Conservation (phyloP, 2,329 filamentous ascomycete genomes). For the Xylaria hypoxylon region DNA sequence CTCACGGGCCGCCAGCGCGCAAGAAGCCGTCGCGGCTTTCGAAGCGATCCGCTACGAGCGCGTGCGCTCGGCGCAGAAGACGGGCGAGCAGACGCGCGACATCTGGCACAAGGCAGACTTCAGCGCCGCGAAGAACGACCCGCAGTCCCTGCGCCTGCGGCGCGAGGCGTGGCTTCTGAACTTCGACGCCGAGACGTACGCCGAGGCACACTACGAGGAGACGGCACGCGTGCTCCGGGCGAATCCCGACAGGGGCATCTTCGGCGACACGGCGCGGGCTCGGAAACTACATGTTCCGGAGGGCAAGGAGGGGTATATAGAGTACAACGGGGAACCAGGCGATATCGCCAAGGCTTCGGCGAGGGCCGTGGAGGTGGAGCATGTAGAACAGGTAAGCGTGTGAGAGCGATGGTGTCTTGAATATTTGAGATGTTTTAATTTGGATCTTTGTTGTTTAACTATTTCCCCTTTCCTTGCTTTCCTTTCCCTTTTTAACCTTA, state of each 20-base stretch:
- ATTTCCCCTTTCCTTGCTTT: neutral
- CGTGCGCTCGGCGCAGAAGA: conserved; percentile 60
- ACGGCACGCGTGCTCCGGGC: conserved; percentile 43
- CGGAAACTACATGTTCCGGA: conserved; percentile 46
- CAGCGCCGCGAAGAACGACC: conserved; percentile 58
- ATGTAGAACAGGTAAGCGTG: no score
- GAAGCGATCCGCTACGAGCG: conserved; percentile 61
- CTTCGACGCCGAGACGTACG: conserved; percentile 62
- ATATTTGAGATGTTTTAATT: conserved; percentile 14
- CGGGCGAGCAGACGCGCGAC: conserved; percentile 59
- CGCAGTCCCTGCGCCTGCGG: conserved; percentile 57
- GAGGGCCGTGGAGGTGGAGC: conserved; percentile 1
- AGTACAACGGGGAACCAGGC: conserved; percentile 40
- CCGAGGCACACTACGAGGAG: conserved; percentile 54
- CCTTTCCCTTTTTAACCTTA: conserved; percentile 10
- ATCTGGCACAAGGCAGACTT: conserved; percentile 66
- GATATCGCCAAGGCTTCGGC: neutral
- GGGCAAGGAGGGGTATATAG: conserved; percentile 46
- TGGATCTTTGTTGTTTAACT: neutral
- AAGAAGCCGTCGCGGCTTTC: conserved; percentile 57
- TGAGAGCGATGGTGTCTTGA: no score
- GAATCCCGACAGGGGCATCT: conserved; percentile 37
- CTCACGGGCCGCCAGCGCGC: conserved; percentile 49
- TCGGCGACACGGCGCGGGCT: conserved; percentile 37
- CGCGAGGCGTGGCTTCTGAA: conserved; percentile 62